Base-by-base conservation (phyloP, 1,284 basidiomycete genomes). In the Ganoderma boninense region DNA sequence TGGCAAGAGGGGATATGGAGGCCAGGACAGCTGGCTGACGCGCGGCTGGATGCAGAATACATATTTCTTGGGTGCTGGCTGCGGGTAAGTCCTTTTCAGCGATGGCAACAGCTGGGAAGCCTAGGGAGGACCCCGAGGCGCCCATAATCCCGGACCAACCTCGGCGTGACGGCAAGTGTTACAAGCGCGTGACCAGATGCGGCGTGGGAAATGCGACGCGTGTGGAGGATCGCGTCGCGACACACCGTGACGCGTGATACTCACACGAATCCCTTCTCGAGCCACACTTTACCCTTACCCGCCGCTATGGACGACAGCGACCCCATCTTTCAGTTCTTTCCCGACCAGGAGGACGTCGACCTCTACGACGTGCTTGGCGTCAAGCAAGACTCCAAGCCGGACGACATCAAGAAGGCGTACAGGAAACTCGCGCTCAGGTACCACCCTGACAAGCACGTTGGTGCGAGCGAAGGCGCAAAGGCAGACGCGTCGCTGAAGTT, bases 391-490 rank as follows among this genome's bases (percentile, higher is more conserved):
- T 89, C 93, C 8, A 88, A 85, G 2, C 67, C 79, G 2, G 92
- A 94, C 42, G 89, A 90, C 29, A 91, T 97, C 76, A 92, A 91
- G 81, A 95, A 92, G 77, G 87, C 96, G 0, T 98, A 98, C 83
- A 89, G 95, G 59, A 91, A 90, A 72, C 88, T 92, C 29, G 96
- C 97, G 4, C 89, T 98, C 29, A 77, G 87, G 65, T 89, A 90
- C 79, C 97, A 98, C 78, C 97, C 97, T 5, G 96, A 97, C 84
- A 97, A 97, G 79, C 95, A 96, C 78, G 83, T 89, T 44, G 82
- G 84, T 16, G 88, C 92, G 68, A 83, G 80, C 66, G 88, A 90
- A n/a, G 84, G 83, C 44, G 85, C 87, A 35, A 91, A 90, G 78
- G 87, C 89, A 56, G 86, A 87, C 73, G 90, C 92, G 74, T 89